A percentile compares a stretch with the other conserved stretches of the same genome.
These are phyloP conservation scores for Lyophyllum decastes DNA, from an alignment of 768 basidiomycete species.

Conservation along the genomic window DNA sequence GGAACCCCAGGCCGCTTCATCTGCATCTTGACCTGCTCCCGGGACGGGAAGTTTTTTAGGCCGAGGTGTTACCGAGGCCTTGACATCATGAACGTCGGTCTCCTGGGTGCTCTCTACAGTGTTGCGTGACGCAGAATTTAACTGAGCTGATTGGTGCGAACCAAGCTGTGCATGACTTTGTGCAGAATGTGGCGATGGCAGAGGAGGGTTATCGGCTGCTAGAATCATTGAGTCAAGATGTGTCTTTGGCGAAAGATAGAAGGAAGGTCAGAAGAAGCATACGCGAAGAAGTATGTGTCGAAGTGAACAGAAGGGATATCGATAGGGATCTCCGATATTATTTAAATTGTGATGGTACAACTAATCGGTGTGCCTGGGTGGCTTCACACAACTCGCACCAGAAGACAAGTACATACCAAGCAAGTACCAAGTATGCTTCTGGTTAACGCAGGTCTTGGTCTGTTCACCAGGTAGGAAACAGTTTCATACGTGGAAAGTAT, in stretches of 20 bases:
- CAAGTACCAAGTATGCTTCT: too few species aligned
- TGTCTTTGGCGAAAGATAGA: background rate
- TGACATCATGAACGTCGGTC: background rate
- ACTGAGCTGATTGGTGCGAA: background rate
- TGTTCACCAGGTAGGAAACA: background rate
- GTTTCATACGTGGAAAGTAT: background rate
- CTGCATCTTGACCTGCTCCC: constrained; percentile 34
- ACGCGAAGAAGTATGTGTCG: constrained; percentile 3
- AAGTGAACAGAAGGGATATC: background rate
- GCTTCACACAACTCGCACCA: too few species aligned
- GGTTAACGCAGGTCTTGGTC: too few species aligned
- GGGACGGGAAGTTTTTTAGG: constrained; percentile 9
- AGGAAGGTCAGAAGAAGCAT: constrained; percentile 3
- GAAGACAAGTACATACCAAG: too few species aligned
- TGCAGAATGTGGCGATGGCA: constrained; percentile 2
- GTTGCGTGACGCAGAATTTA: background rate
- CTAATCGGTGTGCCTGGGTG: background rate
- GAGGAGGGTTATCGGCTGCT: constrained; percentile 3
- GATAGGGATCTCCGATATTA: background rate
- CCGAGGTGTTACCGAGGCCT: constrained; percentile 4
- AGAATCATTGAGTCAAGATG: constrained; percentile 4
- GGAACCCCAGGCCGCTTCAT: constrained; percentile 74
- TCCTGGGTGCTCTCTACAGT: background rate
- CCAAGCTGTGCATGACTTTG: background rate
- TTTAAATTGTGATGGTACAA: background rate